phyloP scores from a whole-genome alignment of 2,329 filamentous ascomycete genomes.

The Karstenula rhodostoma region DNA sequence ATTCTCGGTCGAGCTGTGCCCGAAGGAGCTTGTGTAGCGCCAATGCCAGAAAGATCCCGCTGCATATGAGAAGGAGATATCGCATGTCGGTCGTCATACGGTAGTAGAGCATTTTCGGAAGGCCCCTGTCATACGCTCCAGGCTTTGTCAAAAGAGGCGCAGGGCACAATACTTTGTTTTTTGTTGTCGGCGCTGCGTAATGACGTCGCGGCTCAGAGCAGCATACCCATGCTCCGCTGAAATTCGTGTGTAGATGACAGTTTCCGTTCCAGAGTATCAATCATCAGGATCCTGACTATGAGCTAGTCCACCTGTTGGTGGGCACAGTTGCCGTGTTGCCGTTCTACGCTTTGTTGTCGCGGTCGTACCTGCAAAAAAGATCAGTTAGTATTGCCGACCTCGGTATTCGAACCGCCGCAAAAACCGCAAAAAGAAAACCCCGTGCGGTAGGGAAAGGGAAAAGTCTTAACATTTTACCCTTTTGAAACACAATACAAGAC shows the following conservation, averaged over 20 bases:
- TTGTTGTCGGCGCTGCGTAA: background rate
- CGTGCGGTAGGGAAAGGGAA: conserved; percentile 11
- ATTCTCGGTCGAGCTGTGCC: too few relatives aligned
- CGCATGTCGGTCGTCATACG: too few relatives aligned
- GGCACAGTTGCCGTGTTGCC: background rate
- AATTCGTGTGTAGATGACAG: background rate
- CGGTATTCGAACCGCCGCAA: background rate
- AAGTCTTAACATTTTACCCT: conserved; percentile 14
- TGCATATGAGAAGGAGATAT: background rate
- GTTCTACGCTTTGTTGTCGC: background rate
- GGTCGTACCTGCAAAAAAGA: background rate
- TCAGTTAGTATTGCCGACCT: background rate
- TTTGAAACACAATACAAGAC: background rate
- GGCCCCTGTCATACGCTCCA: background rate
- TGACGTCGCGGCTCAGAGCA: background rate
- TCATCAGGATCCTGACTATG: background rate
- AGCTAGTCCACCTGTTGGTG: background rate
- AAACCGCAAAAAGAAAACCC: conserved; percentile 11
- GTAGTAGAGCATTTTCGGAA: background rate
- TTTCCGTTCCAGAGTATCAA: background rate
- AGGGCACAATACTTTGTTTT: background rate
- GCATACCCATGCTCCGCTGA: background rate
- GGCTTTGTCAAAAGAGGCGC: background rate
- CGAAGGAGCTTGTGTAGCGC: background rate
- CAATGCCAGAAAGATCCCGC: background rate